phyloP scores from a whole-genome alignment of 208 protist genomes.

The Leishmania tarentolae region DNA sequence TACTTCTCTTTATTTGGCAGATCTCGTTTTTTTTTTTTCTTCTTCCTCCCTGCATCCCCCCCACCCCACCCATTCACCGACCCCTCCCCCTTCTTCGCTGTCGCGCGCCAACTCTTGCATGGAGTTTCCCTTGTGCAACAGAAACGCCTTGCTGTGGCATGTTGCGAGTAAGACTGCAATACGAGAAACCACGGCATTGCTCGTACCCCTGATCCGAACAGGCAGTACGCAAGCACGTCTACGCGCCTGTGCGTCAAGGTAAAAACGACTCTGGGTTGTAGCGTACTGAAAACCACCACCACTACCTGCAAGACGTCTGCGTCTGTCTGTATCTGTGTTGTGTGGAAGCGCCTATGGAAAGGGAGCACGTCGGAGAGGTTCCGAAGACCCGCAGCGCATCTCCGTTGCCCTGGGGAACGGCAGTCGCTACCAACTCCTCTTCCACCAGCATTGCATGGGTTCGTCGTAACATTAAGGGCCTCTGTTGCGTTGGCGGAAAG shows the following conservation, averaged over 20 bases:
- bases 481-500: background rate
- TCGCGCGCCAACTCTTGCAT: no score
- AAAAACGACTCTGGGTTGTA: background rate
- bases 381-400: background rate
- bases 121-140: no score
- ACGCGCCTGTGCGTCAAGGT: background rate
- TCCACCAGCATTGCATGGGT: background rate
- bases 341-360: background rate
- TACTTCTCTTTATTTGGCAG: no score
- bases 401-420: background rate
- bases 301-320: background rate
- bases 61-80: background rate
- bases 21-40: background rate
- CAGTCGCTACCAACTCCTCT: background rate
- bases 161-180: background rate
- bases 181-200: background rate
- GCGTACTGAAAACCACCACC: no score
- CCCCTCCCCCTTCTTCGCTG: no score
- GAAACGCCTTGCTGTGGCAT: background rate
- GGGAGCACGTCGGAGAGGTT: background rate
- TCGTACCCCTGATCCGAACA: background rate
- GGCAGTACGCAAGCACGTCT: background rate
- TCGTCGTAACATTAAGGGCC: background rate
- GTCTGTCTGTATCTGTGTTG: background rate
- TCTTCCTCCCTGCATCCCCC: background rate